Evolutionary conservation across 495 filamentous ascomycete species (phyloP), one percentile per base, ranked within the genome.

Genomic region (Podospora sp.): DNA sequence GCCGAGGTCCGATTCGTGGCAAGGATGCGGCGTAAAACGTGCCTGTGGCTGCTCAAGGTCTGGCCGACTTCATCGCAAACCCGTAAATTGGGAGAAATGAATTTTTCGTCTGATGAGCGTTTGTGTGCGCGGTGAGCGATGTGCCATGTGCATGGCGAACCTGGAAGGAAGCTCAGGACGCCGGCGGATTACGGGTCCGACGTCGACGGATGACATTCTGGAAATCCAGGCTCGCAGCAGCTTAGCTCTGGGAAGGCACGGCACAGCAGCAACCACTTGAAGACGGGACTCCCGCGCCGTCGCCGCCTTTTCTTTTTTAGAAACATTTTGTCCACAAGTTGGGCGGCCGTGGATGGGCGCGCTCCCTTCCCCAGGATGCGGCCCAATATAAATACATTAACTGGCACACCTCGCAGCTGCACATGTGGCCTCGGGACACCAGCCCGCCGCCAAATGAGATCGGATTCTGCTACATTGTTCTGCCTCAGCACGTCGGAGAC

Each of bases 341-440:
- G 49, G 35, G 20, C 25, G 46, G 60, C 61, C 27, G 29, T 65
- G 63, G 63, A 49, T 33, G 63, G 33, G 50, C 25, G 26, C 63
- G 1, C 51, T 63, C 69, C 68, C 55, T 69, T 72, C 62, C 66
- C 67, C 71, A 67, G 69, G 33, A 67, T 73, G 63, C 49, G 55
- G 57, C 24, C 65, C 60, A 73, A 75, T 72, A 65, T 71, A 73
- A 68, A 66, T 72, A 71, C 68, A 76, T 76, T 75, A 72, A 69
- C 65, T 49, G 52, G 25, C 71, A 71, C 71, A 71, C 72, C 68
- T 69, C 61, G 16, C 25, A 36, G 60, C 64, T 71, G 69, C 72
- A 71, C 75, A 64, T 75, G 73, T 69, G 73, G 62, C 63, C 63
- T 68, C 68, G 63, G 72, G 68, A 66, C 56, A 60, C 69, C 65